Conservation (phyloP, 441 rosid species). For the Flueggea neowawraea region DNA sequence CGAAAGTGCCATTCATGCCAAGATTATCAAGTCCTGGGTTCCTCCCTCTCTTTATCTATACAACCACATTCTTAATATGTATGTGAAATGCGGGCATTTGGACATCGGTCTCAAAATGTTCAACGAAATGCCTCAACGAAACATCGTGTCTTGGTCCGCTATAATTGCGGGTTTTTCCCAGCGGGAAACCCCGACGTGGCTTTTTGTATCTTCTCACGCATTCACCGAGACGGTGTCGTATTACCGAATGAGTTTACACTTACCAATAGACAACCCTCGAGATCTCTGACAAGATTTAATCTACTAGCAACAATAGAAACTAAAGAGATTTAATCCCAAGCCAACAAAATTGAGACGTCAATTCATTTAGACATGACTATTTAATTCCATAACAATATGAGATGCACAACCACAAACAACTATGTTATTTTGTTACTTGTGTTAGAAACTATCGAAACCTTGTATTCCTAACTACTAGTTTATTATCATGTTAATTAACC, state of each 20-base stretch:
- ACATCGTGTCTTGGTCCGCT: slow-evolving; percentile 59
- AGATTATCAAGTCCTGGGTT: slow-evolving; percentile 20
- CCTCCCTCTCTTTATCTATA: slow-evolving; percentile 25
- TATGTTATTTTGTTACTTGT: too few relatives aligned
- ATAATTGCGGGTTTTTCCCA: slow-evolving; percentile 54
- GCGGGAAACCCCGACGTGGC: slow-evolving; percentile 27
- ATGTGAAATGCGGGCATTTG: slow-evolving; percentile 39
- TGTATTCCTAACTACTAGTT: too few relatives aligned
- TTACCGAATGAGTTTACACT: slow-evolving; percentile 44
- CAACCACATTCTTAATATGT: slow-evolving; percentile 45
- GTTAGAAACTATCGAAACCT: too few relatives aligned
- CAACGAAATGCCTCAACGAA: slow-evolving; percentile 48
- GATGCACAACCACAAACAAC: too few relatives aligned
- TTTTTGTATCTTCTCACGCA: slow-evolving; percentile 34
- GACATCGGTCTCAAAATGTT: slow-evolving; percentile 34
- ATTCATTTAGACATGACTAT: too few relatives aligned
- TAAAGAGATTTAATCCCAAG: too few relatives aligned
- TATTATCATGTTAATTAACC: too few relatives aligned
- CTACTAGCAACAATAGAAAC: too few relatives aligned
- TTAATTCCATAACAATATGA: too few relatives aligned
- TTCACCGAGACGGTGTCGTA: slow-evolving; percentile 27
- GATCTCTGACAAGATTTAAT: too few relatives aligned
- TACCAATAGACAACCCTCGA: too few relatives aligned
- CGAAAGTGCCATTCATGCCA: slow-evolving; percentile 40
- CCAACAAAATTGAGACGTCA: too few relatives aligned